A percentile compares a stretch with the other conserved stretches of the same genome.
These are phyloP conservation scores for Nicotiana knightiana DNA, from an alignment of 257 asterid species.

Conservation along the genomic window DNA sequence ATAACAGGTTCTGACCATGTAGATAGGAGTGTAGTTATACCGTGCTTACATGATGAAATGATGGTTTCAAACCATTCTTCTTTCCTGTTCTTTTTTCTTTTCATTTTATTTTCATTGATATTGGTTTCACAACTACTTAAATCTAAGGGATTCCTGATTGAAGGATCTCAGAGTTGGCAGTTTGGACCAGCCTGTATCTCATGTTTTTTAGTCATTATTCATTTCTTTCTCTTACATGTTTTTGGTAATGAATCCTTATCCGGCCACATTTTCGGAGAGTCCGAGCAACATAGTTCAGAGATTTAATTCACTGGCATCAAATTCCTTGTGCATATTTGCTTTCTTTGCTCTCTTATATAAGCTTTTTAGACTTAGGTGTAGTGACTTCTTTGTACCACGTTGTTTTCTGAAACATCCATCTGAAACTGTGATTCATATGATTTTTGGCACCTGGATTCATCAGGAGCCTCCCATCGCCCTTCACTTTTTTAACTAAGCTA, in stretches of 20 bases:
- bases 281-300: background rate
- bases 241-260: background rate
- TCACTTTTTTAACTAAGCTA: background rate
- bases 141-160: background rate
- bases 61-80: background rate
- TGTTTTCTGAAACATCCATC: background rate
- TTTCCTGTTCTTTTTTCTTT: background rate
- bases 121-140: background rate
- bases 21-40: background rate
- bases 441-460: background rate
- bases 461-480: background rate
- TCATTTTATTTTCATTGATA: background rate
- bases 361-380: background rate
- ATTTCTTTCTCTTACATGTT: constrained; percentile 4
- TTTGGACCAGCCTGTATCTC: background rate
- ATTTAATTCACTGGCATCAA: background rate
- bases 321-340: background rate
- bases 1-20: background rate
- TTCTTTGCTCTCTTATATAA: background rate
- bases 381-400: background rate
- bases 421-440: background rate
- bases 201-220: background rate
- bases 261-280: too few species aligned
- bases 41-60: background rate
- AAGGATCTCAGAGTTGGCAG: background rate